phyloP scores from a whole-genome alignment of 2,329 filamentous ascomycete species.

The Colletotrichum agaves region DNA sequence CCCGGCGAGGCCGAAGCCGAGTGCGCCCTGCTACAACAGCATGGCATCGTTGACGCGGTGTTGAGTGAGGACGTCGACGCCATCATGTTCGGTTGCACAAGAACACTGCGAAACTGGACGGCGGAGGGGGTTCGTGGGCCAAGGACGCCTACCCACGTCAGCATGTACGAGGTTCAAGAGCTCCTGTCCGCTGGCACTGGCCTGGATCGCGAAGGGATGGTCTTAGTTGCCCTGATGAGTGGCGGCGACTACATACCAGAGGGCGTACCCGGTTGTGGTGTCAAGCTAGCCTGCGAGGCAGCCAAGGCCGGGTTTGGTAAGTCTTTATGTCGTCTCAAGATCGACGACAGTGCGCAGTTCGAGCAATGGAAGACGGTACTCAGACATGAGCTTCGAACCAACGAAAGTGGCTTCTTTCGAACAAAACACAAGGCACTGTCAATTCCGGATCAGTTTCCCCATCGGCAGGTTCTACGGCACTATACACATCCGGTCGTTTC shows the following conservation, averaged over 20 bases:
- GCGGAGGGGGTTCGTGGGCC: slow-evolving; percentile 72
- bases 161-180: slow-evolving; percentile 75
- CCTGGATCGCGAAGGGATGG: slow-evolving; percentile 88
- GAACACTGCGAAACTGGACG: slow-evolving; percentile 85
- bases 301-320: slow-evolving; percentile 87
- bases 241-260: slow-evolving; percentile 94
- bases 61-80: slow-evolving; percentile 97
- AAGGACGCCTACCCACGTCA: slow-evolving; percentile 85
- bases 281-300: slow-evolving; percentile 90
- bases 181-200: slow-evolving; percentile 58
- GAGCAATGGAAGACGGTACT: slow-evolving; percentile 78
- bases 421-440: slow-evolving; percentile 77
- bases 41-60: slow-evolving; percentile 90
- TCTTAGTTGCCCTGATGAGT: slow-evolving; percentile 92
- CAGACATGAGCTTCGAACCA: slow-evolving; percentile 81
- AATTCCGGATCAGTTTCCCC: slow-evolving; percentile 86
- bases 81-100: slow-evolving; percentile 92
- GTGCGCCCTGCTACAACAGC: slow-evolving; percentile 85
- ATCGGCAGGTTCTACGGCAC: slow-evolving; percentile 80
- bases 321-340: slow-evolving; percentile 74
- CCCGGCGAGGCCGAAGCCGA: slow-evolving; percentile 97
- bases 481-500: slow-evolving; percentile 92
- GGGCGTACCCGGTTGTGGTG: slow-evolving; percentile 87
- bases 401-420: slow-evolving; percentile 84
- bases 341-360: slow-evolving; percentile 68